Conservation (phyloP, 768 basidiomycete genomes). For the Kwoniella europaea region DNA sequence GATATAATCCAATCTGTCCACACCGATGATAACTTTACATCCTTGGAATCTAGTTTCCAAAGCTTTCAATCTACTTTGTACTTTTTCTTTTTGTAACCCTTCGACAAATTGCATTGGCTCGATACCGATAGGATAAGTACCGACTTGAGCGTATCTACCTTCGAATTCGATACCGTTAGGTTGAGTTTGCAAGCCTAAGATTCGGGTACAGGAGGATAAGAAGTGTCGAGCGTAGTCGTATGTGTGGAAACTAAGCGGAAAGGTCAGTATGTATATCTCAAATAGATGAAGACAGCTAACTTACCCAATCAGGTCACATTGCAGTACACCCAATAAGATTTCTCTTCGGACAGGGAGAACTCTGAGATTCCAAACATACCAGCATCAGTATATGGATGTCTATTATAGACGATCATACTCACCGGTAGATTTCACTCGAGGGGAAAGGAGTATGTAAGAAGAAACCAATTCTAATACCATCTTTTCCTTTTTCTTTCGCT, state of each 20-base stretch:
- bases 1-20: slow-evolving; percentile 98
- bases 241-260: slow-evolving; percentile 75
- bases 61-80: slow-evolving; percentile 77
- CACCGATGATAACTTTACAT: slow-evolving; percentile 96
- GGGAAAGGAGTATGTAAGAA: slow-evolving; percentile 99
- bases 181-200: slow-evolving; percentile 92
- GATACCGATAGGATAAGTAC: slow-evolving; percentile 98
- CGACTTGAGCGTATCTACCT: slow-evolving; percentile 92
- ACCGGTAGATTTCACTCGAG: slow-evolving; percentile 96
- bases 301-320: slow-evolving; percentile 89
- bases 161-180: slow-evolving; percentile 97
- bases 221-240: slow-evolving; percentile 99
- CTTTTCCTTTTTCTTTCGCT: slow-evolving; percentile 56
- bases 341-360: slow-evolving; percentile 96
- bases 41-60: slow-evolving; percentile 90
- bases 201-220: slow-evolving; percentile 95
- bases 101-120: slow-evolving; percentile 90
- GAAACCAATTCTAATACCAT: slow-evolving; percentile 87
- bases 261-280: neutral
- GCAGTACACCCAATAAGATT: slow-evolving; percentile 92
- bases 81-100: slow-evolving; percentile 78
- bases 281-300: slow-evolving; percentile 15
- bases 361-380: slow-evolving; percentile 60
- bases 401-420: slow-evolving; percentile 46
- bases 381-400: slow-evolving; percentile 1